Evolutionary conservation across 2,329 filamentous ascomycete genomes (phyloP), one percentile per base, ranked within the genome.

Genomic region (Pyricularia pennisetigena): DNA sequence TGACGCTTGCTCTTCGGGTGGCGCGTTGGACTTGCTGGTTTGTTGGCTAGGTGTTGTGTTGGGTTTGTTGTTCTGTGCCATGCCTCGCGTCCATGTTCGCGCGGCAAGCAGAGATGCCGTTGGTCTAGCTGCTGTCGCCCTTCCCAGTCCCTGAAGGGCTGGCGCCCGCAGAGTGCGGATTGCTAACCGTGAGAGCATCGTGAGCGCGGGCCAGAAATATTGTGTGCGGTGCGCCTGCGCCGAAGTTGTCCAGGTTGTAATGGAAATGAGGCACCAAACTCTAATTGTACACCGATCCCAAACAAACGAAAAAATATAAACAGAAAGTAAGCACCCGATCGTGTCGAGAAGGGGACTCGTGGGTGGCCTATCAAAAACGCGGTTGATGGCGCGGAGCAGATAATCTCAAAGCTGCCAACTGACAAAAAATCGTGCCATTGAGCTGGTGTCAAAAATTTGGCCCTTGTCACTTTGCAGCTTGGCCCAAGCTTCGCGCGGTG

Each of bases 61-160:
- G 23, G 66, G 66, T 10, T 35, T 67, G 66, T 49, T 67, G 66
- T 67, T 28, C 32, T 67, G 64, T n/a, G 66, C 66, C 59, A 67
- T 63, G 5, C 66, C 66, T 20, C 66, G 54, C 16, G 66, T 41
- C 66, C 66, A 67, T 63, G 29, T 30, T 49, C 57, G 59, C 26
- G 66, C n/a, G n/a, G 57, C 29, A 35, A 64, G 20, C 16, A 41
- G 57, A 61, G 54, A 26, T n/a, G 57, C 12, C 20, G 24, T 23
- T 8, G 41, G 30, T 16, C 59, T 16, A 9, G 59, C 32, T 23
- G 59, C 59, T 24, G 24, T 28, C 24, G 59, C 29, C 59, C 59
- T 62, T 16, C 10, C 23, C 23, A 28, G 24, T 7, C 26, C 28
- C n/a, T 64, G 66, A 12, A 64, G 57, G 29, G 16, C 57, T 12